phyloP scores from a whole-genome alignment of 2,329 filamentous ascomycete species.

The Septoria linicola region DNA sequence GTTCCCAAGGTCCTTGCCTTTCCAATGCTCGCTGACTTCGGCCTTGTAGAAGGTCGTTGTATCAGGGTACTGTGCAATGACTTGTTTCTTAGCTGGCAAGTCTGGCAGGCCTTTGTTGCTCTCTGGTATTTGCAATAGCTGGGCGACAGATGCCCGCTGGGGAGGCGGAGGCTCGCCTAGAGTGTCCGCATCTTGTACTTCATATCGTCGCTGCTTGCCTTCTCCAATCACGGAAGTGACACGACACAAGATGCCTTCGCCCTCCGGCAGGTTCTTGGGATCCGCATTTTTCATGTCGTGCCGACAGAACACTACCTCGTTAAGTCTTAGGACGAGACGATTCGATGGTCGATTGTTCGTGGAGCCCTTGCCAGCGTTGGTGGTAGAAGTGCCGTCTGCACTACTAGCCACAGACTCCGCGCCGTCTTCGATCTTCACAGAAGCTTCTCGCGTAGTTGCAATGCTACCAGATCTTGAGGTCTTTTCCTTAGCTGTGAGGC shows the following conservation, averaged over 20 bases:
- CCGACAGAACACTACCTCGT: constrained; percentile 53
- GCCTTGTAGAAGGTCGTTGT: constrained; percentile 57
- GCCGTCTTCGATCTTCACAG: constrained; percentile 52
- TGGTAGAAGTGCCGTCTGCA: constrained; percentile 42
- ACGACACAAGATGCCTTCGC: constrained; percentile 53
- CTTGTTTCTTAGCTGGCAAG: constrained; percentile 44
- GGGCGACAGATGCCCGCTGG: constrained; percentile 47
- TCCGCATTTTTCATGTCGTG: constrained; percentile 39
- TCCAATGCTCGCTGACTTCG: constrained; percentile 48
- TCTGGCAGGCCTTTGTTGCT: constrained; percentile 44
- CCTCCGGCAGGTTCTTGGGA: constrained; percentile 41
- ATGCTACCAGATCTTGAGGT: constrained; percentile 44
- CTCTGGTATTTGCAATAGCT: constrained; percentile 48
- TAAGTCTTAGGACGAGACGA: constrained; percentile 38
- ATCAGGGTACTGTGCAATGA: constrained; percentile 52
- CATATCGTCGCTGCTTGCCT: constrained; percentile 54
- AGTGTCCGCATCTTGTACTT: constrained; percentile 52
- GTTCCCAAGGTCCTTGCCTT: constrained; percentile 35
- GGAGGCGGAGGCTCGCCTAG: constrained; percentile 33
- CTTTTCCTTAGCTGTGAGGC: constrained; percentile 39
- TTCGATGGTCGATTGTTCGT: constrained; percentile 28
- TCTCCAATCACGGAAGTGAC: constrained; percentile 54
- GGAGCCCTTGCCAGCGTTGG: constrained; percentile 34
- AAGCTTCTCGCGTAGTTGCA: constrained; percentile 48
- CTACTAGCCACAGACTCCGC: constrained; percentile 45